Evolutionary conservation across 139 green algal genomes (phyloP), one percentile per base, ranked within the genome.

Genomic region (Volvox africanus): DNA sequence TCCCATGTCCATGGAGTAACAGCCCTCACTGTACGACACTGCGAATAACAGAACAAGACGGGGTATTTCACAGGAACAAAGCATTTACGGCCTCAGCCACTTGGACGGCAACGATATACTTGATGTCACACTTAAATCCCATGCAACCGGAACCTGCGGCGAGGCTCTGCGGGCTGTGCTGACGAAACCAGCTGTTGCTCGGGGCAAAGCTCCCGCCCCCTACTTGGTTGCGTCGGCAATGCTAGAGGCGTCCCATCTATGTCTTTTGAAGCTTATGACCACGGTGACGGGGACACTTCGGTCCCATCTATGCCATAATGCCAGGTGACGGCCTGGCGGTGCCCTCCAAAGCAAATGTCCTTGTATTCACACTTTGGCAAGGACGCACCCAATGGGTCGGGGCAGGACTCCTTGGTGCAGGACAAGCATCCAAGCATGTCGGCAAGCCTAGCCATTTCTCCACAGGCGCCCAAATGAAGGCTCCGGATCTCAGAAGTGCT

Each of bases 1-100:
- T 12, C 82, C 82, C 82, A 88, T 88, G 62, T 88, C 62, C 62
- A 80, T 79, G 82, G 36, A 24, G 0, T 55, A 36, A 36, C 82
- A 88, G 65, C 82, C 82, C 62, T 67, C 3, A 20, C 30, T 32
- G 65, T 88, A 88, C 30, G 62, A 65, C 33, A 79, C 82, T 81
- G 75, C 65, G 65, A 11, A 81, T 30, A 35, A 30, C 75, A 81
- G 33, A 55, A 55, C 9, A 55, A 55, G 44, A 55, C 44, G 44
- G 44, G 44, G 44, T 55, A 55, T 55, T 55, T 55, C 44, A 9
- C 44, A 55, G 9, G 44, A 14, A 9, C 9, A 55, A 55, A 55
- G 44, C 44, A 9, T 55, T 55, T 55, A 55, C 44, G 9, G 5
- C 44, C 9, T 55, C 5, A 55, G 44, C 44, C 44, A 55, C 9